These are phyloP conservation scores for Termitomyces eurrhizus DNA, from an alignment of 768 basidiomycete genomes.

Conservation along the genomic window DNA sequence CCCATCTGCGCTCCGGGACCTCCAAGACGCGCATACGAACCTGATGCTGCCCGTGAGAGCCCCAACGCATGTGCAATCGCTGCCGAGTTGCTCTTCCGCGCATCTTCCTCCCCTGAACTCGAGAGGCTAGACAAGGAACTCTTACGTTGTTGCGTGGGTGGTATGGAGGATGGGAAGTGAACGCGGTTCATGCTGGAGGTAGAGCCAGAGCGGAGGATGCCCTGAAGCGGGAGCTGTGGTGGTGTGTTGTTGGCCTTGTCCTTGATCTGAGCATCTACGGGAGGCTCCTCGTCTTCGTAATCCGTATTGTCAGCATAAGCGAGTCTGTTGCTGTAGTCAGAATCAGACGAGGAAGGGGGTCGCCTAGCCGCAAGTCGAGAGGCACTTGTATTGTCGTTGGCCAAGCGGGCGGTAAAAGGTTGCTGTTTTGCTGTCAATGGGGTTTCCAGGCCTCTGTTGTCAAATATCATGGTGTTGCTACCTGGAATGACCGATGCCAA, in stretches of 20 bases:
- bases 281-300: conserved; percentile 32
- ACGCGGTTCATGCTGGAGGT: conserved; percentile 17
- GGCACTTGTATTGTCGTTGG: not conserved
- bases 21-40: conserved; percentile 33
- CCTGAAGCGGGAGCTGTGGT: conserved; percentile 19
- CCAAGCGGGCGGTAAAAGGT: not conserved
- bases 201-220: conserved; percentile 24
- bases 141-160: conserved; percentile 8
- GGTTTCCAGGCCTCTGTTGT: conserved; percentile 8
- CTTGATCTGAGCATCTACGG: conserved; percentile 17
- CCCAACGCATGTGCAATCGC: conserved; percentile 42
- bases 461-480: conserved; percentile 4
- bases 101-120: conserved; percentile 9
- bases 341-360: conserved; percentile 24
- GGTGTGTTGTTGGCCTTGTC: conserved; percentile 20
- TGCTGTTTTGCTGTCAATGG: conserved; percentile 18
- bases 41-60: conserved; percentile 36
- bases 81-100: conserved; percentile 29
- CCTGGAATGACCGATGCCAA: conserved; percentile 21
- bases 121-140: conserved; percentile 12
- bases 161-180: conserved; percentile 17
- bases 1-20: conserved; percentile 31
- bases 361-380: not conserved
- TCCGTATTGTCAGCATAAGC: conserved; percentile 50
- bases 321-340: conserved; percentile 38